phyloP scores from a whole-genome alignment of 148 eudicot species.

The Amaranthus palmeri region DNA sequence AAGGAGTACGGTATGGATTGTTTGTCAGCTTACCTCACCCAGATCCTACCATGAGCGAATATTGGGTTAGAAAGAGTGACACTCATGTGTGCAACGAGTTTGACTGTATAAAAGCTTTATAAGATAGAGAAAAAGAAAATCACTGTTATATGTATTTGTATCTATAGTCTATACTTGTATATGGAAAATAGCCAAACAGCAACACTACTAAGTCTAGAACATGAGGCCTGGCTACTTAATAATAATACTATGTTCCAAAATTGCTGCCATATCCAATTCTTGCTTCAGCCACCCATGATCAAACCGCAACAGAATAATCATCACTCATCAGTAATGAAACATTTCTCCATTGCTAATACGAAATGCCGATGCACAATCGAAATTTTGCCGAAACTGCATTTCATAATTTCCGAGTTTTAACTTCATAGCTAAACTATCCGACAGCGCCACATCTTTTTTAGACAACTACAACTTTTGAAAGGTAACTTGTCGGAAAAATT shows the following conservation, averaged over 20 bases:
- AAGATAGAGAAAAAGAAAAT: background rate
- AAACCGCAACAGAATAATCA: slow-evolving; percentile 17
- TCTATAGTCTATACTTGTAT: slow-evolving; percentile 20
- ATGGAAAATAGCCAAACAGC: slow-evolving; percentile 8
- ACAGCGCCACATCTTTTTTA: no score
- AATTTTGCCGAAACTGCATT: no score
- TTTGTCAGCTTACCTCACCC: no score
- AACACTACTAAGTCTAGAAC: background rate
- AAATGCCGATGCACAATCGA: background rate
- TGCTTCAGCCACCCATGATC: slow-evolving; percentile 20
- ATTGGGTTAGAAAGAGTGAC: background rate
- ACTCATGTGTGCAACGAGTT: slow-evolving; percentile 9
- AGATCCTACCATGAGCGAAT: no score
- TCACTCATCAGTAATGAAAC: background rate
- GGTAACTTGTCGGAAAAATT: no score
- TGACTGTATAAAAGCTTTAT: slow-evolving; percentile 7
- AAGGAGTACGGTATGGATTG: no score
- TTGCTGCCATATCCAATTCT: slow-evolving; percentile 12
- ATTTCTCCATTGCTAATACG: background rate
- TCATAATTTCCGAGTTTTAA: no score
- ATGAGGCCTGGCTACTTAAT: no score
- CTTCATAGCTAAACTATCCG: no score
- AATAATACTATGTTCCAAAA: slow-evolving; percentile 19
- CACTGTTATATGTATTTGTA: slow-evolving; percentile 23
- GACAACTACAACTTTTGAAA: no score